Conservation (phyloP, 2,329 filamentous ascomycete genomes). For the Ciborinia camelliae region DNA sequence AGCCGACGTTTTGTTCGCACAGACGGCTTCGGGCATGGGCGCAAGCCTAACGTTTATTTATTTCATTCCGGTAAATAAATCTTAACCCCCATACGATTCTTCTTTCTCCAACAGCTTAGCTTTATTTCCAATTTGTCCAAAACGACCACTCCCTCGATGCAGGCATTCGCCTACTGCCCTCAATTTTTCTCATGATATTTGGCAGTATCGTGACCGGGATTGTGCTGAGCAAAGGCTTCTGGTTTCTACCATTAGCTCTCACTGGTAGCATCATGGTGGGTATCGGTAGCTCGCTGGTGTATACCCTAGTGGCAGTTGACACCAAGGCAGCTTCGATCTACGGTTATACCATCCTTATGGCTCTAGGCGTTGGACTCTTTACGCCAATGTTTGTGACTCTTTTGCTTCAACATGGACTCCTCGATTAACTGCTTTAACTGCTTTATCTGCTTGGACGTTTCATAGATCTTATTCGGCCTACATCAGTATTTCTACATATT, state of each 20-base stretch:
- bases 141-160: conserved; percentile 45
- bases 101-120: not conserved
- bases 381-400: too few relatives aligned
- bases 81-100: not conserved
- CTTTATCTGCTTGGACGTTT: conserved; percentile 45
- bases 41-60: conserved; percentile 42
- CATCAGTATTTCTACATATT: conserved; percentile 33
- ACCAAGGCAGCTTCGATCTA: conserved; percentile 25
- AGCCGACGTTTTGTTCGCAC: conserved; percentile 38
- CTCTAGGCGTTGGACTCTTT: conserved; percentile 38
- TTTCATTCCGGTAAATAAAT: conserved; percentile 36
- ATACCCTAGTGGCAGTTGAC: conserved; percentile 21
- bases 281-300: not conserved
- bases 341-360: conserved; percentile 40
- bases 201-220: conserved; percentile 34
- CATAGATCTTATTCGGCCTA: conserved; percentile 27
- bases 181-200: conserved; percentile 23
- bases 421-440: too few relatives aligned
- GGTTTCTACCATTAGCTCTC: not conserved
- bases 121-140: conserved; percentile 45
- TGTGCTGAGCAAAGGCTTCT: conserved; percentile 37
- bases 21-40: conserved; percentile 38
- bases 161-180: conserved; percentile 36
- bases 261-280: not conserved
- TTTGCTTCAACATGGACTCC: too few relatives aligned